phyloP scores from a whole-genome alignment of 2,329 filamentous ascomycete species.

The Zasmidium cellare region DNA sequence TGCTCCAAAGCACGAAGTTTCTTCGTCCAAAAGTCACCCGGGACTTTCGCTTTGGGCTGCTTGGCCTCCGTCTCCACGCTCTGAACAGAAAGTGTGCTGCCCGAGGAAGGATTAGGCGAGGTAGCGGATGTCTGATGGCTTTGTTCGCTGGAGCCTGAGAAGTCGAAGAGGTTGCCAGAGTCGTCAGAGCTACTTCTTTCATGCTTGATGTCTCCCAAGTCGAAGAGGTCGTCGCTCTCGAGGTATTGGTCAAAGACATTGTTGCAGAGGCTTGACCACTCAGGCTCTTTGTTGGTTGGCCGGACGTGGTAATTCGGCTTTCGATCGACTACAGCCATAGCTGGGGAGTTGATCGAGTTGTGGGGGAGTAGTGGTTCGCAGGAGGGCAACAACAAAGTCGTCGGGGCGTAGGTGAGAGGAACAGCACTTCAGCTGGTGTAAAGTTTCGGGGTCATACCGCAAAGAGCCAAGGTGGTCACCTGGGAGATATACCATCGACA shows the following conservation, averaged over 20 bases:
- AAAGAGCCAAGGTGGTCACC: slow-evolving; percentile 14
- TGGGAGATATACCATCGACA: slow-evolving; percentile 15
- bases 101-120: slow-evolving; percentile 51
- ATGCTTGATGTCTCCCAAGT: slow-evolving; percentile 48
- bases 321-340: slow-evolving; percentile 25
- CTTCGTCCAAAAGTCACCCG: slow-evolving; percentile 55
- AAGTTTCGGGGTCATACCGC: slow-evolving; percentile 14
- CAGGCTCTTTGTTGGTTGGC: slow-evolving; percentile 52
- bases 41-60: slow-evolving; percentile 41
- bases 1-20: slow-evolving; percentile 54
- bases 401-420: not conserved
- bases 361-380: not conserved
- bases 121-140: slow-evolving; percentile 47
- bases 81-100: slow-evolving; percentile 20
- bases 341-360: not conserved
- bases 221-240: slow-evolving; percentile 55
- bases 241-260: slow-evolving; percentile 66
- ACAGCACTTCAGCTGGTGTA: not conserved
- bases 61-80: slow-evolving; percentile 23
- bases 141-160: slow-evolving; percentile 52
- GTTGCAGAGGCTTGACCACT: slow-evolving; percentile 59
- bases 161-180: slow-evolving; percentile 50
- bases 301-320: slow-evolving; percentile 39
- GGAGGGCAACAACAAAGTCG: not conserved
- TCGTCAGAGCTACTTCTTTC: slow-evolving; percentile 51